Percentiles rank a stretch among this genome's conserved stretches.
phyloP scores from a whole-genome alignment of 148 eudicot genomes.

The Fagopyrum tataricum region DNA sequence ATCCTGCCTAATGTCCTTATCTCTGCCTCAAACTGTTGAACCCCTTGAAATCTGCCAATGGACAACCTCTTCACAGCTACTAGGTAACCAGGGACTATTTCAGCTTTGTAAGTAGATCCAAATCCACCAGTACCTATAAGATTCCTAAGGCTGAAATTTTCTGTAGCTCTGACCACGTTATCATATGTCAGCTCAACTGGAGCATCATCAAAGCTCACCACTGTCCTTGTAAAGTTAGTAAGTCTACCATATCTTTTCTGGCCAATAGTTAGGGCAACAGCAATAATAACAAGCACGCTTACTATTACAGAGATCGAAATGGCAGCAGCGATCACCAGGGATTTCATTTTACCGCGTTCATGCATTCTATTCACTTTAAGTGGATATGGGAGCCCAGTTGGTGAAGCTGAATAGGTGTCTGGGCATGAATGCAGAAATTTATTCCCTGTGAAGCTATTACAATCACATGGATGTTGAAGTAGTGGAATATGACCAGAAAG shows the following conservation, averaged over 20 bases:
- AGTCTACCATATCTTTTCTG: conserved; percentile 31
- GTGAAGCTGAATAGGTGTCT: conserved; percentile 35
- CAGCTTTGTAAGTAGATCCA: conserved; percentile 69
- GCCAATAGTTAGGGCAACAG: conserved; percentile 29
- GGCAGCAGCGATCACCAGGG: conserved; percentile 37
- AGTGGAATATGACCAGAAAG: conserved; percentile 49
- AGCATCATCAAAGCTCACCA: conserved; percentile 41
- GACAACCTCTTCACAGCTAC: conserved; percentile 59
- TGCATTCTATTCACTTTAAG: conserved; percentile 33
- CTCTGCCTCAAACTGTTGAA: conserved; percentile 60
- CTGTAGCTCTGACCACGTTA: conserved; percentile 49
- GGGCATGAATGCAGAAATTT: conserved; percentile 41
- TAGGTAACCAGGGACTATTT: conserved; percentile 41
- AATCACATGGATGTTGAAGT: conserved; percentile 29
- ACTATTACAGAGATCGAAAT: conserved; percentile 41
- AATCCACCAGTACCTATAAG: conserved; percentile 62
- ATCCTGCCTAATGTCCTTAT: conserved; percentile 54
- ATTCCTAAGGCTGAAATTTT: conserved; percentile 46
- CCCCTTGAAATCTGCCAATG: conserved; percentile 53
- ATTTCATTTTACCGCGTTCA: conserved; percentile 28
- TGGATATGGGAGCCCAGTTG: conserved; percentile 33
- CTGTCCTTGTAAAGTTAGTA: conserved; percentile 34
- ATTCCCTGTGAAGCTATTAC: conserved; percentile 40
- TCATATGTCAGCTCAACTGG: conserved; percentile 41
- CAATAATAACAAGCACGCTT: conserved; percentile 25